Evolutionary conservation across 140 eudicot species (phyloP).

Genomic region (Eryngium alpinum): DNA sequence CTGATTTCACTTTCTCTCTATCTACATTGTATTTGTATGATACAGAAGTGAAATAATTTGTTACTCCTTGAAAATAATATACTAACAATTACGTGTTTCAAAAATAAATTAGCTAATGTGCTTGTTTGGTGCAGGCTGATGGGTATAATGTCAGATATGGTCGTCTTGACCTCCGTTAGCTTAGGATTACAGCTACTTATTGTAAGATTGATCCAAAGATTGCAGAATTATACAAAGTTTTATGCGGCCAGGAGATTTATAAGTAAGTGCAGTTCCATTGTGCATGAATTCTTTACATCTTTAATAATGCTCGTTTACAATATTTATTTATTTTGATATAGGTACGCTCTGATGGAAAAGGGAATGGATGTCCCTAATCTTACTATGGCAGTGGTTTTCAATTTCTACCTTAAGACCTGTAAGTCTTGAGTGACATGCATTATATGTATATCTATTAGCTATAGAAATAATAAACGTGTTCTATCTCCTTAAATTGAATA

Average conservation of each 20-base stretch:
- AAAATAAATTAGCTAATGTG: no score
- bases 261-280: not conserved
- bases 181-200: constrained; percentile 44
- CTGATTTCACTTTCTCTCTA: not conserved
- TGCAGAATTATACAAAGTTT: constrained; percentile 62
- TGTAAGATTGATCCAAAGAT: constrained; percentile 70
- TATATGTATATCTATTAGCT: no score
- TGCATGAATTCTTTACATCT: no score
- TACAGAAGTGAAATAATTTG: not conserved
- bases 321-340: constrained; percentile 6
- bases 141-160: constrained; percentile 83
- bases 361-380: constrained; percentile 69
- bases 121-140: constrained; percentile 47
- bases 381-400: constrained; percentile 75
- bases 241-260: constrained; percentile 75
- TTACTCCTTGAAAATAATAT: no score
- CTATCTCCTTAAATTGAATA: no score
- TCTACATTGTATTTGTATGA: not conserved
- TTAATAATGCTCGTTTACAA: not conserved
- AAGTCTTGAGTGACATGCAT: not conserved
- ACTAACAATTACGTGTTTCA: no score
- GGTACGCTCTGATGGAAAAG: constrained; percentile 91
- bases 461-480: no score
- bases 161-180: constrained; percentile 67
- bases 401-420: constrained; percentile 57